Base-by-base conservation (phyloP, 768 basidiomycete genomes). In the Naganishia randhawae region DNA sequence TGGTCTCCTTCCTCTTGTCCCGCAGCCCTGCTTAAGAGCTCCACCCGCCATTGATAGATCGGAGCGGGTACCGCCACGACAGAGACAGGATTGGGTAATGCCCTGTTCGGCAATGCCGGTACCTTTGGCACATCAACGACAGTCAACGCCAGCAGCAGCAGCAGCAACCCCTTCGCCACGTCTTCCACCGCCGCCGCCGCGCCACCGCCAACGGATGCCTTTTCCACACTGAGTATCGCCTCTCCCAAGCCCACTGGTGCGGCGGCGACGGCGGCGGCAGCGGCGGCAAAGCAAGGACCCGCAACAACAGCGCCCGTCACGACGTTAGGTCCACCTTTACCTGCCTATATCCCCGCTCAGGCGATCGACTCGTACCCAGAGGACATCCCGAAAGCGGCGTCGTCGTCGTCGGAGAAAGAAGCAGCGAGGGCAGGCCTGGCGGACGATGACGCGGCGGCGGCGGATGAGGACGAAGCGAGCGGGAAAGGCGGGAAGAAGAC, bases 381-480 rank as follows among this genome's bases (percentile, higher is more conserved):
- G 41, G 16, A 61, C 14, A 55, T 55, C 29, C 66, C 66, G 52
- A 67, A 67, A 22, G 51, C 54, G 25, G 5, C 45, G 10, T 22
- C 52, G n/a, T 35, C 45, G 10, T 22, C 52, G n/a, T 35, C 37
- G 42, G 66, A 67, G 33, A 67, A 54, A 14, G 65, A 52, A 11
- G 35, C 33, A n/a, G 37, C 42, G 52, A 52, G 45, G 17, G 27
- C 37, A 74, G 74, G 17, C 45, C 71, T 29, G 31, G 54, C 50
- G 69, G 74, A 75, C 6, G 69, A 72, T 5, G 68, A 62, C 19
- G 68, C 66, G 0, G 72, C 73, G 17, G 68, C 74, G 6, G 80
- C 83, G 11, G 81, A 86, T 41, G 80, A 82, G 27, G 82, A 83
- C 31, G 80, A 81, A 29, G 79, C 75, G 25, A 81, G 81, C 27